Evolutionary conservation across 768 basidiomycete genomes (phyloP), one percentile per base, ranked within the genome.

Genomic region (Mycena albidolilacea): DNA sequence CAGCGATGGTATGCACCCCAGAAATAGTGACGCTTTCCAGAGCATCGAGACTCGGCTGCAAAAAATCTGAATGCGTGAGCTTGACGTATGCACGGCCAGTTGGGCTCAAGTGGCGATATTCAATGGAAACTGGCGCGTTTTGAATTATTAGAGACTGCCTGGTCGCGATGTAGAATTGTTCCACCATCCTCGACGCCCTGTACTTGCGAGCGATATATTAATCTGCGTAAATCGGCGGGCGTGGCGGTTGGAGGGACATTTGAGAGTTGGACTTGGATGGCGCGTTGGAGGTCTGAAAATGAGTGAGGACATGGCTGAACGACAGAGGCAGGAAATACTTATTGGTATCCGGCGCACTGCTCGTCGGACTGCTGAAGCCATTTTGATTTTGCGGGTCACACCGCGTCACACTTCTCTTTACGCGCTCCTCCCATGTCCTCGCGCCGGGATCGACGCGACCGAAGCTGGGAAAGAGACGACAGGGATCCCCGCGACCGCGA

Each of bases 401-500:
- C 72, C 65, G 70, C 71, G 19, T 17, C 30, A 6, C 35, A 14
- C 39, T 19, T 61, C 41, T 35, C 23, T 54, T 12, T 23, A 54
- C 52, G 21, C 52, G 21, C 30, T 30, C 30, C 30, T 30, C 30
- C 30, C 46, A 91, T 93, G 91, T 89, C 91, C 74, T 90, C 89
- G 67, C 89, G 89, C 10, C 58, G 57, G 15, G 57, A 58, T 74
- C 82, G 87, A 79, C 88, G 89, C 71, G 91, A 92, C 77, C 81
- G 90, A 75, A 91, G 91, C 78, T 90, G 91, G 89, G 91, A 92
- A 71, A 86, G 86, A 68, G 87, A 89, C 37, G 89, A 69, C 48
- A 65, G 67, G 30, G 66, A 63, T 50, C 5, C 43, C 17, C 65
- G 71, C 23, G 66, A 90, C 70, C 83, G 85, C 60, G 84, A 84